Evolutionary conservation across 108 stramenopile species (phyloP).

Genomic region (Parietichytrium sp.): DNA sequence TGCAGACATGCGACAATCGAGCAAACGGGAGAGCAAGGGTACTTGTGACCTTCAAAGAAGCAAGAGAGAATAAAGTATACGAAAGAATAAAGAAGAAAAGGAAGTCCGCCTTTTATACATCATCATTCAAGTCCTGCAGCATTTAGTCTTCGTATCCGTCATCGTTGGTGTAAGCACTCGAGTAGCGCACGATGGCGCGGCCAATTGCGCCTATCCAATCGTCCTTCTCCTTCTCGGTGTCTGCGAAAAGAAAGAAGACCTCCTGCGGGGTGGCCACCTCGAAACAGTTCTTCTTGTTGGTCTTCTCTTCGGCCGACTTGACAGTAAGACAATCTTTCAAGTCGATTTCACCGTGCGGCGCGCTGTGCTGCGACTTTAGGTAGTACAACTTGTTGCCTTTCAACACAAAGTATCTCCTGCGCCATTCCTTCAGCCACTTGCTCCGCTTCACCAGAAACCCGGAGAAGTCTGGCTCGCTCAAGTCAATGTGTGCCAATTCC

Average conservation of each 20-base stretch:
- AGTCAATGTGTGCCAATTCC: neutral
- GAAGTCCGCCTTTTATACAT: no score
- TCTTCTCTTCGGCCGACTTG: constrained; percentile 93
- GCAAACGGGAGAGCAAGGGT: no score
- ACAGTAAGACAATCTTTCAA: constrained; percentile 88
- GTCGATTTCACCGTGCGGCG: constrained; percentile 87
- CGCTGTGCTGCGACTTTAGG: constrained; percentile 65
- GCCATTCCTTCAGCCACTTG: constrained; percentile 86
- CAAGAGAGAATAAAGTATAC: no score
- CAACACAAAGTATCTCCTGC: constrained; percentile 93
- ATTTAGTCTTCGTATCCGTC: constrained; percentile 67
- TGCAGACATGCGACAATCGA: no score
- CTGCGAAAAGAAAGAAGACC: constrained; percentile 92
- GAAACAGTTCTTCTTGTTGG: constrained; percentile 88
- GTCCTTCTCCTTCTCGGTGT: constrained; percentile 98
- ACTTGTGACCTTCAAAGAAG: no score
- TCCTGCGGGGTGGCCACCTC: constrained; percentile 94
- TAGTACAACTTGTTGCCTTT: constrained; percentile 96
- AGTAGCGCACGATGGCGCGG: constrained; percentile 90
- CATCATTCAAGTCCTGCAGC: constrained; percentile 63
- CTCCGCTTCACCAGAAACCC: constrained; percentile 62
- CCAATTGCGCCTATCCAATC: constrained; percentile 99
- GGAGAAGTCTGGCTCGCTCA: constrained; percentile 32
- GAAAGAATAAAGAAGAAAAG: no score
- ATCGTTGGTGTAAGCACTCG: constrained; percentile 57